Evolutionary conservation across 768 basidiomycete species (phyloP).

Genomic region (Mycena rebaudengoi): DNA sequence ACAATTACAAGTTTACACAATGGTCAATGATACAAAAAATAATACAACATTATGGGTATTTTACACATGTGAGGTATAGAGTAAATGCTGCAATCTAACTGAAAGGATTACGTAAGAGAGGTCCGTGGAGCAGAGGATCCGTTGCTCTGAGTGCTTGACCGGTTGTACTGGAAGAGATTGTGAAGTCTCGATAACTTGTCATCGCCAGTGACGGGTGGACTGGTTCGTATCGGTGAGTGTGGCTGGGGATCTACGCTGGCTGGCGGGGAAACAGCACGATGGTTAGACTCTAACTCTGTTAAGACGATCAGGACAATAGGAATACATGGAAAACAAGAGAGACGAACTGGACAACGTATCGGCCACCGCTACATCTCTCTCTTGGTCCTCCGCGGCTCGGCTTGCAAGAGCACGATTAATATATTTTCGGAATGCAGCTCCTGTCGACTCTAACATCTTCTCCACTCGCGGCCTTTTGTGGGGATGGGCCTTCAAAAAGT

Average conservation of each 20-base stretch:
- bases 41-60: conserved; percentile 3
- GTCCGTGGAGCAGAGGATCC: conserved; percentile 50
- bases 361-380: conserved; percentile 82
- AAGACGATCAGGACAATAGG: conserved; percentile 8
- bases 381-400: conserved; percentile 87
- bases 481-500: conserved; percentile 91
- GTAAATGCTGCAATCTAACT: conserved; percentile 6
- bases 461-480: conserved; percentile 85
- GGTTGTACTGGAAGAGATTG: conserved; percentile 85
- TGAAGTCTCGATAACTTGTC: conserved; percentile 80
- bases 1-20: no score
- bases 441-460: conserved; percentile 88
- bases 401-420: conserved; percentile 88
- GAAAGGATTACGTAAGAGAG: conserved; percentile 15
- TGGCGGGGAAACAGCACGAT: conserved; percentile 45
- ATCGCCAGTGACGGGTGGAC: conserved; percentile 47
- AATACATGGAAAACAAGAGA: neutral
- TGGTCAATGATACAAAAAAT: no score
- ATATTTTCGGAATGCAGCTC: conserved; percentile 90
- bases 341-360: conserved; percentile 83
- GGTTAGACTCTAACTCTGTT: conserved; percentile 72
- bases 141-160: conserved; percentile 67
- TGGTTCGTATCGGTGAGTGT: conserved; percentile 43
- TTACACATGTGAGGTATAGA: conserved; percentile 20
- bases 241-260: conserved; percentile 36